Evolutionary conservation across 306 rosid genomes (phyloP), one percentile per base, ranked within the genome.

Genomic region (Rubus idaeus): DNA sequence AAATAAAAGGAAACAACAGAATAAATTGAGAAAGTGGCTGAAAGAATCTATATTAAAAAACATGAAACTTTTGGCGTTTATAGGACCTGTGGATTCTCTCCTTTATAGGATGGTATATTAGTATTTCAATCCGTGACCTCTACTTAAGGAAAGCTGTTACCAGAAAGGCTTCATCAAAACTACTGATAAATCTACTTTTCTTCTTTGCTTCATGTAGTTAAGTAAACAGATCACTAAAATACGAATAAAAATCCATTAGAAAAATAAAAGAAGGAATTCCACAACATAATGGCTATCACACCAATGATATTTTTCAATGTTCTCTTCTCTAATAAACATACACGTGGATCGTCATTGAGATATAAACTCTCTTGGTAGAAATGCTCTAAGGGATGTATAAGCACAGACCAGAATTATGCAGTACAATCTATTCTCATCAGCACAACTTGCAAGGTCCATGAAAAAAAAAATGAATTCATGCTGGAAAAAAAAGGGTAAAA

Each of bases 11-110:
- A 78, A 62, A 75, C 72, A 42, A 62, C 84, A 81, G 93, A 91
- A 89, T 90, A 89, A 94, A 91, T 87, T 82, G 79, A 76, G 40
- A 84, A 86, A 78, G 92, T 83, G 79, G 81, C 45, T 71, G 51
- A 81, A 72, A 79, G 96, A 90, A 90, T 88, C 91, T 77, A 26
- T 21, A 60, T 67, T 49, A 86, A 82, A 82, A 83, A 68, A 67
- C 81, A 81, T 75, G 75, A 77, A 68, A 83, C 70, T 46, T 50
- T 80, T 81, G 85, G 79, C 51, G 78, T 62, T 39, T 73, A 71
- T 75, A 84, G 88, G 86, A 88, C 80, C 85, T 77, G 49, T 82
- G 70, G 96, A 92, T 89, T 81, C 96, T 63, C 84, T 58, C 49
- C 75, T 77, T 75, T 78, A 80, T 82, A 78, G 73, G 51, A 73